Evolutionary conservation across 352 stramenopile species (phyloP).

Genomic region (Phytophthora chlamydospora): DNA sequence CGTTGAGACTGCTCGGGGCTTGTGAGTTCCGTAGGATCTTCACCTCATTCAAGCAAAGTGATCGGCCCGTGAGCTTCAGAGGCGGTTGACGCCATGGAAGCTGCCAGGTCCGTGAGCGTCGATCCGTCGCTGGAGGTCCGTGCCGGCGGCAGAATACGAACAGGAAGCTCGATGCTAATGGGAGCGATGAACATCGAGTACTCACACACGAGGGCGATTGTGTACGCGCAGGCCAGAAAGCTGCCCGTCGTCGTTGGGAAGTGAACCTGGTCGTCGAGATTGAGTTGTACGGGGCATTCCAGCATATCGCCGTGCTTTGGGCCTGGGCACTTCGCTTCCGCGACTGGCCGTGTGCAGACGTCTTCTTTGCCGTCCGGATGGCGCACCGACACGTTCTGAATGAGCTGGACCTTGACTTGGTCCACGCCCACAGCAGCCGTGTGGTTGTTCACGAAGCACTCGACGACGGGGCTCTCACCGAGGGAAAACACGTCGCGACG

Average conservation of each 20-base stretch:
- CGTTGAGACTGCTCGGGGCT: constrained; percentile 3
- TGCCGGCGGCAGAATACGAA: constrained; percentile 38
- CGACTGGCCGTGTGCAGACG: constrained; percentile 50
- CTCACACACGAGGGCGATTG: constrained; percentile 69
- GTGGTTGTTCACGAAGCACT: constrained; percentile 81
- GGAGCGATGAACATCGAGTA: constrained; percentile 32
- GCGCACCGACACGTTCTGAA: constrained; percentile 65
- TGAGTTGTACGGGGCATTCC: constrained; percentile 64
- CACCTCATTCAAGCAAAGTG: constrained; percentile 26
- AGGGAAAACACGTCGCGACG: constrained; percentile 64
- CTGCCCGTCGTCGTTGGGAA: constrained; percentile 58
- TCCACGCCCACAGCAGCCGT: constrained; percentile 54
- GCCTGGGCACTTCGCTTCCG: constrained; percentile 59
- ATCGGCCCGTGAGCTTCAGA: constrained; percentile 23
- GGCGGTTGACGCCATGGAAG: constrained; percentile 26
- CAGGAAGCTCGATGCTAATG: constrained; percentile 45
- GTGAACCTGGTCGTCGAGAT: constrained; percentile 56
- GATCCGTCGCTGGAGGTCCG: constrained; percentile 22
- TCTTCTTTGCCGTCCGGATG: constrained; percentile 41
- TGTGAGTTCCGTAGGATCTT: constrained; percentile 4
- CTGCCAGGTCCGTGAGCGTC: constrained; percentile 30
- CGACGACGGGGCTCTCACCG: constrained; percentile 61
- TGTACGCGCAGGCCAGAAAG: constrained; percentile 70
- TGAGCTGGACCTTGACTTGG: constrained; percentile 58
- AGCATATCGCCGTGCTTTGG: constrained; percentile 58